Evolutionary conservation across 2,329 filamentous ascomycete species (phyloP), one percentile per base, ranked within the genome.

Genomic region (Neonectria ditissima): DNA sequence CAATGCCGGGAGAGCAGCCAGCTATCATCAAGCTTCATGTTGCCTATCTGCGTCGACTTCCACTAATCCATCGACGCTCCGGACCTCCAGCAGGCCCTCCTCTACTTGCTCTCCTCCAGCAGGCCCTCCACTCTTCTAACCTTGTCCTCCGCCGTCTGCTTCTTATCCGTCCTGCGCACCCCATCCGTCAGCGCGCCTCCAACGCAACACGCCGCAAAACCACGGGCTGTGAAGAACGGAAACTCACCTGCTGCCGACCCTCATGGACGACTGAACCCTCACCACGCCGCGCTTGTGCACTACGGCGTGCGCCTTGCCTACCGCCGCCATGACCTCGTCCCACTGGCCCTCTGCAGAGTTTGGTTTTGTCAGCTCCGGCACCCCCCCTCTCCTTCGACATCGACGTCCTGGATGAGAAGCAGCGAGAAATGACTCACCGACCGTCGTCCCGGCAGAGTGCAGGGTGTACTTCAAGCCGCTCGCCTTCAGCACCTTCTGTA

Each of bases 361-460:
- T 63, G 54, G n/a, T n/a, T 9, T 14, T 9, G 7, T 62, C 43
- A 32, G 26, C 50, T 45, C 47, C 20, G 24, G 41, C 8, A 6
- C 32, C 7, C 7, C n/a, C n/a, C n/a, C n/a, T n/a, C n/a, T n/a
- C n/a, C n/a, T 4, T 34, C 28, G 6, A 20, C 18, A 16, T 10
- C 32, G 16, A 16, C 14, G 18, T 24, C 20, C 1, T 10, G 20
- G 1, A 32, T 13, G 47, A 32, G 20, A 28, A 43, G 44, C 18
- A 24, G 54, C 30, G 37, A 34, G 26, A 68, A 65, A 69, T 65
- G 28, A 83, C 89, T 62, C 82, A 96, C 93, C 94, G 59, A 98
- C 87, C 0, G 95, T 98, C 0, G 95, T 97, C 13, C 95, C 96
- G 2, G 94, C 94, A 26, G 92, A 94, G 80, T 98, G 95, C 93